A percentile compares a stretch with the other conserved stretches of the same genome.
Conservation (phyloP, 2,329 filamentous ascomycete species). For the Arthrobotrys conoides region DNA sequence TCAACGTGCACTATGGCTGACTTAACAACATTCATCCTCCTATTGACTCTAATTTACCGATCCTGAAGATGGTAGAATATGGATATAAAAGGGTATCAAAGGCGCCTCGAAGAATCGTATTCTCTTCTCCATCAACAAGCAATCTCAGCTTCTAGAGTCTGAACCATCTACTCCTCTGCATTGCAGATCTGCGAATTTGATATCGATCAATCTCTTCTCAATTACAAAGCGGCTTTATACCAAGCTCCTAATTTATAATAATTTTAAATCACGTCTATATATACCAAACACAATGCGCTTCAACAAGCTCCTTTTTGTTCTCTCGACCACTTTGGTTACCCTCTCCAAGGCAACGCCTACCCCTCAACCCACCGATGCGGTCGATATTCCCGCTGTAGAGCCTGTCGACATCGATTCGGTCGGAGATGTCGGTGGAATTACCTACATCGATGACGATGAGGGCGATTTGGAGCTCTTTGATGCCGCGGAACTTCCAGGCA, state of each 20-base stretch:
- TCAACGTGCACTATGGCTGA: background rate
- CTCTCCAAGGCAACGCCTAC: conserved; percentile 13
- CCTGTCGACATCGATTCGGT: conserved; percentile 5
- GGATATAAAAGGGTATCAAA: background rate
- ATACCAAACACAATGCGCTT: conserved; percentile 22
- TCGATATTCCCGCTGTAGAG: background rate
- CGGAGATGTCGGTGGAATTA: conserved; percentile 10
- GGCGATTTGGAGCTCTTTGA: conserved; percentile 38
- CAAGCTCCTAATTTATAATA: background rate
- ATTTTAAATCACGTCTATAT: background rate
- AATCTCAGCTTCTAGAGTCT: conserved; percentile 1
- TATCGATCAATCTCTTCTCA: background rate
- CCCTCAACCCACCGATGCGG: conserved; percentile 3
- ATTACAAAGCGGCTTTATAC: background rate
- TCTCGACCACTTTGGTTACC: conserved; percentile 22
- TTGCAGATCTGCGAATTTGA: background rate
- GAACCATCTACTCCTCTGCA: background rate
- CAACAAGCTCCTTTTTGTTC: conserved; percentile 24
- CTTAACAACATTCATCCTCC: background rate
- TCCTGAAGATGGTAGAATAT: background rate
- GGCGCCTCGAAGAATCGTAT: background rate
- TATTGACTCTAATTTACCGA: background rate
- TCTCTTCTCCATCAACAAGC: conserved; percentile 21
- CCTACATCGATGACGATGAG: conserved; percentile 37
- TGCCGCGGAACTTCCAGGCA: conserved; percentile 18